Evolutionary conservation across 2,329 filamentous ascomycete genomes (phyloP).

Genomic region (Fusarium brachygibbosum): DNA sequence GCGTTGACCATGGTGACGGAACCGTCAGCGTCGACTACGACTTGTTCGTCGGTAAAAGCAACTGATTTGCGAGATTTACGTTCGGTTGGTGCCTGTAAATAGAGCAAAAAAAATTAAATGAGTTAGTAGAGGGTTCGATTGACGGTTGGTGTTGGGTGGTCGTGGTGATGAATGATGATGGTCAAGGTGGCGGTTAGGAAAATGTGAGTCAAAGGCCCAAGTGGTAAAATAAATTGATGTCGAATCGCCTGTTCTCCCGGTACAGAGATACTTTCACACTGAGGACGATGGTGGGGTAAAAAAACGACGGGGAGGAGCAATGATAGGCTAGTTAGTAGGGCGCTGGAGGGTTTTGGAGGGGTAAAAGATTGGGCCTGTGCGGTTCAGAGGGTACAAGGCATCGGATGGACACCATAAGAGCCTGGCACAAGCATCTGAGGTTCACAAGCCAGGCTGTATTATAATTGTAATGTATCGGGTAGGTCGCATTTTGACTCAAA

Average conservation of each 20-base stretch:
- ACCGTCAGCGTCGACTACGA: conserved; percentile 91
- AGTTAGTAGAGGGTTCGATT: conserved; percentile 31
- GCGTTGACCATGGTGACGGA: conserved; percentile 82
- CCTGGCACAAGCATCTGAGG: conserved; percentile 23
- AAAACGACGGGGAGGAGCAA: conserved; percentile 14
- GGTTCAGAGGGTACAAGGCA: conserved; percentile 26
- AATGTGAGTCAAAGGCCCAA: conserved; percentile 49
- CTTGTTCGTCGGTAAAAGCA: conserved; percentile 88
- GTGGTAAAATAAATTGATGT: conserved; percentile 38
- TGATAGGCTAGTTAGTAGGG: conserved; percentile 40
- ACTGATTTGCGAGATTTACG: conserved; percentile 92
- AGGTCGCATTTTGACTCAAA: neutral
- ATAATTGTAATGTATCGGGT: neutral
- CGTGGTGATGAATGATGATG: conserved; percentile 19
- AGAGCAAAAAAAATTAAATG: conserved; percentile 33
- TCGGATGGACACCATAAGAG: no score
- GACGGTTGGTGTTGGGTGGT: conserved; percentile 19
- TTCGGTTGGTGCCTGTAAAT: conserved; percentile 56
- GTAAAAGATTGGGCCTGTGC: conserved; percentile 40
- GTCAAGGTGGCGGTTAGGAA: conserved; percentile 47
- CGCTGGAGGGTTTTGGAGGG: conserved; percentile 44
- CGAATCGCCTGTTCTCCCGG: conserved; percentile 38
- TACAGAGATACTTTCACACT: conserved; percentile 43
- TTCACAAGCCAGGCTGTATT: conserved; percentile 25
- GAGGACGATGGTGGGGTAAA: conserved; percentile 32